Base-by-base conservation (phyloP, 1,139 yeast genomes). In the Scheffersomyces illinoinensis region DNA sequence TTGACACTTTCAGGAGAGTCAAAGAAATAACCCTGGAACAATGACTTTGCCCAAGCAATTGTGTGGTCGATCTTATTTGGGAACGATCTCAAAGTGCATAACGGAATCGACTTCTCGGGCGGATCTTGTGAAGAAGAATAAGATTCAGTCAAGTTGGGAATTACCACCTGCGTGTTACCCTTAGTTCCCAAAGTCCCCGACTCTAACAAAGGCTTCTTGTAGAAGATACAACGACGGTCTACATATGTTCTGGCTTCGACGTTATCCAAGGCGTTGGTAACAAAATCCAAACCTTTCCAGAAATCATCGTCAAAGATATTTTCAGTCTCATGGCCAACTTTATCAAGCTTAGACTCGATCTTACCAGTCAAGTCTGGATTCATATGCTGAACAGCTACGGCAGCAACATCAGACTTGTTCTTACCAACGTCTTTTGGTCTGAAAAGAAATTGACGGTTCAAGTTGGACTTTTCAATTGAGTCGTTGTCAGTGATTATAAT, bases 51-150 rank as follows among this genome's bases (percentile, higher is more conserved):
- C 99, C 99, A 95, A 17, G 99, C 98, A 77, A 95, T 95, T 0
- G 99, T 96, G 72, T 95, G 99, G 72, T 95, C 99, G 69, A 95
- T 95, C 76, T 93, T 95, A 76, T 93, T 92, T 59, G 99, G 99
- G 88, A 95, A 95, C 7, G 97, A 91, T 76, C 98, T 88, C 71
- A 95, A 83, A 8, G 99, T 95, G 84, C 99, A 95, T 71, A 95
- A 84, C 48, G 99, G 99, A 70, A 95, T 93, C 4, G 97, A 88
- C 77, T 93, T 93, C 78, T 95, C 99, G 54, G 99, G 99, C 51
- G 99, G 99, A 77, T 95, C 99, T 74, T 93, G 97, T 23, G 97
- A 91, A 3, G 98, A 91, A 5, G 98, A 91, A 75, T 95, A 95
- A 6, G 97, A 90, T 77, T 95, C 99, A 4, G 99, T 95, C 72